Evolutionary conservation across 2,329 filamentous ascomycete genomes (phyloP).

Genomic region (Diaporthe humulicola): DNA sequence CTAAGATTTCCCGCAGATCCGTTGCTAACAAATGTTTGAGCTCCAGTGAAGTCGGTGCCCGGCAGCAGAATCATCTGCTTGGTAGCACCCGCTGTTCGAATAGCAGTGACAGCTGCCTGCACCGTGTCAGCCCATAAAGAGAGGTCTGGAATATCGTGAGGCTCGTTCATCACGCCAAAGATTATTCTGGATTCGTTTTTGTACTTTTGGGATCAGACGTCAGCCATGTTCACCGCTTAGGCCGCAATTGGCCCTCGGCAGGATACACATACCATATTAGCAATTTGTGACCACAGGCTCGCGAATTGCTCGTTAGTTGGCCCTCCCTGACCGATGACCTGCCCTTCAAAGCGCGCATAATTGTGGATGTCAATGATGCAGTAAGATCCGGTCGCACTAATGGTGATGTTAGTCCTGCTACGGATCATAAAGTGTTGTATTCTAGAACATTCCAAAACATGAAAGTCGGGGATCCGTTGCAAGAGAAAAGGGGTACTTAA

Average conservation of each 20-base stretch:
- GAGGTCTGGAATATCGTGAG: constrained; percentile 69
- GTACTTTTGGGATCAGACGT: constrained; percentile 53
- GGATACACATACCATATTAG: constrained; percentile 55
- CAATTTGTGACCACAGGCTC: constrained; percentile 69
- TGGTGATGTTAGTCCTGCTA: no score
- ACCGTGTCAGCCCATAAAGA: constrained; percentile 70
- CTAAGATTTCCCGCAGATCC: constrained; percentile 65
- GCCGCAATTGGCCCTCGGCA: not conserved
- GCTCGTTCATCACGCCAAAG: constrained; percentile 80
- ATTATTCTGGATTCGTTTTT: constrained; percentile 64
- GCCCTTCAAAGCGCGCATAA: constrained; percentile 71
- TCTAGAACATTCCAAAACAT: no score
- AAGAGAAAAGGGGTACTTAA: no score
- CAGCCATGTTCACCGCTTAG: not conserved
- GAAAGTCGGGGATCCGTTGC: no score
- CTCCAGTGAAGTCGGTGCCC: constrained; percentile 70
- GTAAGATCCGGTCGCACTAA: constrained; percentile 65
- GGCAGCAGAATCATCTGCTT: constrained; percentile 74
- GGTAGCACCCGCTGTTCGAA: constrained; percentile 73
- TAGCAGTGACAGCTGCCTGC: constrained; percentile 74
- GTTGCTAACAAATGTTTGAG: constrained; percentile 60
- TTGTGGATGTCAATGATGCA: constrained; percentile 74
- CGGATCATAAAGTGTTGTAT: no score
- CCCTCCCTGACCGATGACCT: constrained; percentile 75
- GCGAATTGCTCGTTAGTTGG: constrained; percentile 73